These are phyloP conservation scores for Candida nanaspora DNA, from an alignment of 805 yeast genomes.

Conservation along the genomic window DNA sequence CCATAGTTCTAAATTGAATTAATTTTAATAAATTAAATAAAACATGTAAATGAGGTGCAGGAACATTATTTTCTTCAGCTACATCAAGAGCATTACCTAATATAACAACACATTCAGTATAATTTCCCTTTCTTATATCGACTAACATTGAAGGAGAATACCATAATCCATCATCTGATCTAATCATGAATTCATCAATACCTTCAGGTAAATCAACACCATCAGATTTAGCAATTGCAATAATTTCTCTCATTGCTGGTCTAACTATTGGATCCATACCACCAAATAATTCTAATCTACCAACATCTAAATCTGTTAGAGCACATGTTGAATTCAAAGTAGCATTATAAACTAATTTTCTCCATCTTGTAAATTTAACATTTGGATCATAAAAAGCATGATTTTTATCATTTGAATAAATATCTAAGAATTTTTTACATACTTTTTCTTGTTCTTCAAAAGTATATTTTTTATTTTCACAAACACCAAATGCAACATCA, in stretches of 20 bases:
- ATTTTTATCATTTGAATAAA: slow-evolving; percentile 24
- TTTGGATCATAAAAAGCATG: slow-evolving; percentile 19
- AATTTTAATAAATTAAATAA: slow-evolving; percentile 51
- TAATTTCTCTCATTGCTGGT: slow-evolving; percentile 38
- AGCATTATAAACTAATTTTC: slow-evolving; percentile 37
- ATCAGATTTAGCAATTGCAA: slow-evolving; percentile 37
- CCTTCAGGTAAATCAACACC: slow-evolving; percentile 31
- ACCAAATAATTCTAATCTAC: slow-evolving; percentile 22
- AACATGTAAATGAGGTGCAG: slow-evolving; percentile 49
- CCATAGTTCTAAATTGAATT: slow-evolving; percentile 55
- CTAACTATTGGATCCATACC: slow-evolving; percentile 16
- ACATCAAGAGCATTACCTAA: slow-evolving; percentile 31
- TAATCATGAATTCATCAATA: slow-evolving; percentile 26
- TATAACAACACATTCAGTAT: slow-evolving; percentile 35
- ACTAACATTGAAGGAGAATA: slow-evolving; percentile 40
- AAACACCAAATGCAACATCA: slow-evolving; percentile 24
- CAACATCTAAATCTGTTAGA: slow-evolving; percentile 26
- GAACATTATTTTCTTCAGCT: slow-evolving; percentile 31
- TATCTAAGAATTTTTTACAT: slow-evolving; percentile 15
- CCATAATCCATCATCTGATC: slow-evolving; percentile 29
- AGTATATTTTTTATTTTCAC: slow-evolving; percentile 21
- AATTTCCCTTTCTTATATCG: slow-evolving; percentile 30
- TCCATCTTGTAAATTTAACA: slow-evolving; percentile 32
- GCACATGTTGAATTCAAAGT: slow-evolving; percentile 35
- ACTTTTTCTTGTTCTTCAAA: slow-evolving; percentile 8